A percentile compares a stretch with the other conserved stretches of the same genome.
Conservation (phyloP, 139 green algal genomes). For the Chlorella sp. region DNA sequence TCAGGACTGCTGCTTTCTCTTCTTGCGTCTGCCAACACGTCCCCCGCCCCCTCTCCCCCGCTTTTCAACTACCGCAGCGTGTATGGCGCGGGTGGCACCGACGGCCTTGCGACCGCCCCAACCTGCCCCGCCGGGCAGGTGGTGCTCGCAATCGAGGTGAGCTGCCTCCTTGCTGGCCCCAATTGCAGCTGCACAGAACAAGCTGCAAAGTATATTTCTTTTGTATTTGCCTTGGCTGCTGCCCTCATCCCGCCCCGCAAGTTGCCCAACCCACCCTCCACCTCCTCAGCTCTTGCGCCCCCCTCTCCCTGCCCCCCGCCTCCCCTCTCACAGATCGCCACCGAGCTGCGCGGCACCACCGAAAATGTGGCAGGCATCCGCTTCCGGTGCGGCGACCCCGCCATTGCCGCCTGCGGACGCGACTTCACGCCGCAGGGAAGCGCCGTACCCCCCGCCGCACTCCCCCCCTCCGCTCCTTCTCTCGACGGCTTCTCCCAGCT, state of each 20-base stretch:
- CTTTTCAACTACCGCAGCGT: neutral
- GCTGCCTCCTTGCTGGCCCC: no score
- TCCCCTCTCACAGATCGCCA: neutral
- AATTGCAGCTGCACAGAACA: neutral
- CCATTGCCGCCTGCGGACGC: neutral
- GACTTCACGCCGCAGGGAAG: neutral
- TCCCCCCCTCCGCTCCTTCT: neutral
- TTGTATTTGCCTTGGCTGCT: neutral
- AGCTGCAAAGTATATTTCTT: neutral
- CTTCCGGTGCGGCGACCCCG: conserved; percentile 1
- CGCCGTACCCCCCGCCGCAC: neutral
- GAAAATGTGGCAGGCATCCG: neutral
- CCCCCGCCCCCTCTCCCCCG: no score
- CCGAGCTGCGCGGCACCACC: neutral
- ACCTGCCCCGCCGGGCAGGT: neutral
- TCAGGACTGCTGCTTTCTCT: neutral
- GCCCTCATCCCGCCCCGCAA: neutral
- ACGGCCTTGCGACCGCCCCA: no score
- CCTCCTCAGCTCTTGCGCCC: neutral
- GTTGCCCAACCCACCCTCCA: neutral
- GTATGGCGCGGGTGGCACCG: neutral
- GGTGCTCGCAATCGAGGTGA: neutral
- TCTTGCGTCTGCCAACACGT: neutral
- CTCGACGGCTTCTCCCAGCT: no score
- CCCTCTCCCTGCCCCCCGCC: no score